phyloP scores from a whole-genome alignment of 305 asterid species.

The Rubia tinctorum region DNA sequence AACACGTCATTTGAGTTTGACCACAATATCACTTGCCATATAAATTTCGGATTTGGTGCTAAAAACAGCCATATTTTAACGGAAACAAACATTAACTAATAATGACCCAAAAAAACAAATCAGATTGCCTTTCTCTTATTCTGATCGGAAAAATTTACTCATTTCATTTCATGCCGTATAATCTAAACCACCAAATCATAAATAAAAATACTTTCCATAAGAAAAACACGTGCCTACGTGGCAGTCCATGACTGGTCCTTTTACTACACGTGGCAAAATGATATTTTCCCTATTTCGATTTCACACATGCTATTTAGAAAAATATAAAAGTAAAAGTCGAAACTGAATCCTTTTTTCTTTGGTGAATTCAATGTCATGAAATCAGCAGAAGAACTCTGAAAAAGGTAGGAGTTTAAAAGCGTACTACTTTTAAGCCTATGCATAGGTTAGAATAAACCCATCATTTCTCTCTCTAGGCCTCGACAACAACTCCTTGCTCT shows the following conservation, averaged over 20 bases:
- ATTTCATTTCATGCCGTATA: not conserved
- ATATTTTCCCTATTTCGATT: not conserved
- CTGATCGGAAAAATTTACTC: not conserved
- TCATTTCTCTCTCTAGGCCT: conserved; percentile 22
- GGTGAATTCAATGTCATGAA: not conserved
- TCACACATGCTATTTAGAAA: not conserved
- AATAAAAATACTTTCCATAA: not conserved
- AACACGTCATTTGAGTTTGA: not conserved
- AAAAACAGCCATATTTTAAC: not conserved
- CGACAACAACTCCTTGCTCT: not conserved
- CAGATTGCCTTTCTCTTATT: not conserved
- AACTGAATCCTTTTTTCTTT: not conserved
- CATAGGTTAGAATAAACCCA: not conserved
- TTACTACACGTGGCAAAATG: conserved; percentile 11
- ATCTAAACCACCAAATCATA: not conserved
- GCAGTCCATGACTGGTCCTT: conserved; percentile 5
- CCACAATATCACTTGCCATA: not conserved
- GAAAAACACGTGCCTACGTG: conserved; percentile 12
- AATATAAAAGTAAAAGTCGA: not conserved
- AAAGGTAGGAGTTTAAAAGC: not conserved
- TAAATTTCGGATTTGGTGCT: not conserved
- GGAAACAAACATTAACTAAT: not conserved
- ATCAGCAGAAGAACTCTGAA: not conserved
- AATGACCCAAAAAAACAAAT: not conserved
- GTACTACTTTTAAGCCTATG: not conserved